Evolutionary conservation across 805 yeast genomes (phyloP).

Genomic region (Kazachstania martiniae): DNA sequence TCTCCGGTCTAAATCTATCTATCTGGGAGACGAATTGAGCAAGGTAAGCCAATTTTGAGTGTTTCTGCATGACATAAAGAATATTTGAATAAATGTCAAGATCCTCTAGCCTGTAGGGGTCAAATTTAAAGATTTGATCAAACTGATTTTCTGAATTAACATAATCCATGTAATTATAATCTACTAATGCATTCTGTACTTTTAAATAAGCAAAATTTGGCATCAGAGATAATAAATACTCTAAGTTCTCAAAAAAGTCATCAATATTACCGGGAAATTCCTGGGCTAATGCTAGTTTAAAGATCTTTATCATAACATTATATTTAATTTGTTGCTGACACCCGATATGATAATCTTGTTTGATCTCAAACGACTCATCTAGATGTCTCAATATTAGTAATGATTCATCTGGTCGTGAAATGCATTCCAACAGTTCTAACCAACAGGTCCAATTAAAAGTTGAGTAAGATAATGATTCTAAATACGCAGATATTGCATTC

Average conservation of each 20-base stretch:
- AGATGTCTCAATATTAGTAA: slow-evolving; percentile 30
- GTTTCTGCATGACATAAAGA: slow-evolving; percentile 85
- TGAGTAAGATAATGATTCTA: slow-evolving; percentile 50
- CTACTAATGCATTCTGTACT: slow-evolving; percentile 71
- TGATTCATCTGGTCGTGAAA: slow-evolving; percentile 55
- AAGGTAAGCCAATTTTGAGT: slow-evolving; percentile 68
- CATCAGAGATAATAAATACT: slow-evolving; percentile 40
- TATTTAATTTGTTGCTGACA: slow-evolving; percentile 9
- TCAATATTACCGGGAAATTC: slow-evolving; percentile 65
- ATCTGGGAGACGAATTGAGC: slow-evolving; percentile 78
- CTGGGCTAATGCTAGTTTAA: slow-evolving; percentile 57
- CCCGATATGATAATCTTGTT: slow-evolving; percentile 6
- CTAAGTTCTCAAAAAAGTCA: slow-evolving; percentile 41
- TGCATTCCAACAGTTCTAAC: slow-evolving; percentile 62
- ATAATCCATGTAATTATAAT: slow-evolving; percentile 80
- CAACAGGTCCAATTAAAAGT: slow-evolving; percentile 94
- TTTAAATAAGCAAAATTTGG: slow-evolving; percentile 68
- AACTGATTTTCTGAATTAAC: slow-evolving; percentile 67
- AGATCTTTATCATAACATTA: slow-evolving; percentile 39
- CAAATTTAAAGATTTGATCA: slow-evolving; percentile 58
- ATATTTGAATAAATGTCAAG: slow-evolving; percentile 91
- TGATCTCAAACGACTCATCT: slow-evolving; percentile 19
- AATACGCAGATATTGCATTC: slow-evolving; percentile 50
- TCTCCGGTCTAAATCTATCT: slow-evolving; percentile 84
- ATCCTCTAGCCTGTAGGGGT: slow-evolving; percentile 84